Base-by-base conservation (phyloP, 208 protist genomes). In the Crithidia acanthocephali region DNA sequence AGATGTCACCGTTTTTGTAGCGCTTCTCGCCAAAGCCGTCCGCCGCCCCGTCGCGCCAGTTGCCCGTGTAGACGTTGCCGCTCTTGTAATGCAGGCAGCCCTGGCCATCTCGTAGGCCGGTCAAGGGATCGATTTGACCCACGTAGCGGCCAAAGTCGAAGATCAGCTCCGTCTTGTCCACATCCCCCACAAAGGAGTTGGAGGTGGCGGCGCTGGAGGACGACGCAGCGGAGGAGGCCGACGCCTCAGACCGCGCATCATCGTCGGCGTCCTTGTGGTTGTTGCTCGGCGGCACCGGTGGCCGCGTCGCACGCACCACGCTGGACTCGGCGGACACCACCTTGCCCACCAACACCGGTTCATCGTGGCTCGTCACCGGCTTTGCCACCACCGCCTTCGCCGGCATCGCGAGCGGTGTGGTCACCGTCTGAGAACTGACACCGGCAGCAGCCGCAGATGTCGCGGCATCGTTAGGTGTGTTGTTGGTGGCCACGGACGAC, bases 31-130 rank as follows among this genome's bases (percentile, higher is more conserved):
- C 91, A 22, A 86, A 83, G 51, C 88, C 88, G 62, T 95, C 53
- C 0, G 83, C 61, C 18, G 79, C 80, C 11, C 86, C 88, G 32
- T 90, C 63, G 28, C 50, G 51, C 92, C 90, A 97, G 65, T 85
- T 58, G 28, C 92, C 92, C 0, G 79, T 83, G 79, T 95, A 95
- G 22, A 89, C 66, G 76, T 94, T 90, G 52, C 92, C 90, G 68
- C 76, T 89, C 37, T 68, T 73, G 88, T 94, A 92, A 50, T 69
- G 61, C 20, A 90, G 72, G 16, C 57, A 79, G 42, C 92, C 92
- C 32, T 94, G 50, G 5, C 92, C 92, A 32, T 88, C 56, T 2
- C 85, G 87, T 32, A 89, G 76, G 2, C 73, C 68, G 3, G 83
- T 91, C 13, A 72, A 30, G 5, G 74, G 75, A 62, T 89, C 74